Evolutionary conservation across 2,329 filamentous ascomycete genomes (phyloP), one percentile per base, ranked within the genome.

Genomic region (Aspergillus sp.): DNA sequence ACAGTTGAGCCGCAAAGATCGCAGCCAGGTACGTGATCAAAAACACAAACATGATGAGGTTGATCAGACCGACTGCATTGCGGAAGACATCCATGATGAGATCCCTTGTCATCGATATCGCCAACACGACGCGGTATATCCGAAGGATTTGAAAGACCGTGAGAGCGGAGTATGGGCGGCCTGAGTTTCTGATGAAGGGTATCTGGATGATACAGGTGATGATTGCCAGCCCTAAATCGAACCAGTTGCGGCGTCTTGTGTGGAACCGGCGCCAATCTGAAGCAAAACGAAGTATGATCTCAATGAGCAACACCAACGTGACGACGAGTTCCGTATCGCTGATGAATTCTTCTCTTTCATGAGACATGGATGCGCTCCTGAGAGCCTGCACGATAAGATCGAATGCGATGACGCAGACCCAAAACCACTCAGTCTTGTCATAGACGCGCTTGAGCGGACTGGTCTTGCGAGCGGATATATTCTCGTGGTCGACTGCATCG

Each of bases 1-100:
- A 94, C 3, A 98, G 80, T 64, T 98, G 91, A 1, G 86, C 82
- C 5, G 93, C 93, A 58, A 98, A 89, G 48, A 98, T 94, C 3
- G 93, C 85, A 56, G 90, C 86, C 41, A 98, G 76, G 60, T 95
- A 97, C 0, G 90, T 96, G 61, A 96, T 87, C 44, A 98, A 75
- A 62, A 97, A 95, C 59, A 98, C 89, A 64, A 98, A 98, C 12
- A 97, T 74, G 71, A 98, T 94, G 51, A 98, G 73, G 62, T 98
- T 98, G 35, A 86, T 79, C 51, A 98, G 84, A 86, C 94, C 94
- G 40, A 83, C 81, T 4, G 89, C 85, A 63, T 97, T 97, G 51
- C 93, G 86, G 50, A 98, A 77, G 2, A 98, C 93, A 32, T 94
- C 77, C 54, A 76, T 74, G 61, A 98, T 93, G 45, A 98, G 78